These are phyloP conservation scores for Musa itinerans DNA, from an alignment of 176 grass and related monocot species.

Conservation along the genomic window DNA sequence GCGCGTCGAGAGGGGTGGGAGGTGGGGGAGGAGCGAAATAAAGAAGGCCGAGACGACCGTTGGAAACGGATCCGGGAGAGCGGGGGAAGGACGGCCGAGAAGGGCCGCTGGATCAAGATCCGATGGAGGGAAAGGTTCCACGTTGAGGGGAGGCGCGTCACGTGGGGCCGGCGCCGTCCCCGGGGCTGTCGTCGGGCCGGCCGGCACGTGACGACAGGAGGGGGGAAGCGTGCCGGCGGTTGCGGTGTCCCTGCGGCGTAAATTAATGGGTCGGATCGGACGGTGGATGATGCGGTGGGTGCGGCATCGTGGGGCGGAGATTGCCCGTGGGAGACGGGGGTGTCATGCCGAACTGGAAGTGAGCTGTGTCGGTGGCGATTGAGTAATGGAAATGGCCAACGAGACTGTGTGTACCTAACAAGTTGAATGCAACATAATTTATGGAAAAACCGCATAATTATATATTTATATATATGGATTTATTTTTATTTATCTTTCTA, in stretches of 20 bases:
- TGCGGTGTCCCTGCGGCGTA: background rate
- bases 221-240: background rate
- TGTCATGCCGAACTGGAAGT: background rate
- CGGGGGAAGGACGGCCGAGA: background rate
- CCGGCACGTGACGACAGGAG: background rate
- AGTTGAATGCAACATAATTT: no score
- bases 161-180: no score
- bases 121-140: background rate
- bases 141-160: no score
- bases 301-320: background rate
- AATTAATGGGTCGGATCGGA: background rate
- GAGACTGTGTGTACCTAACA: no score
- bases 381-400: background rate
- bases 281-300: background rate
- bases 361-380: background rate
- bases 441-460: no score
- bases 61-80: background rate
- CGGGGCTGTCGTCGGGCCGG: background rate
- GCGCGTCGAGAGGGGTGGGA: background rate
- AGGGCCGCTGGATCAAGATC: background rate
- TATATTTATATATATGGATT: no score
- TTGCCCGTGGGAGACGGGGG: background rate
- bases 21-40: background rate
- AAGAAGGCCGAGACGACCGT: background rate
- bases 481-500: no score